Base-by-base conservation (phyloP, 345 rosid species). In the Leavenworthia alabamica region DNA sequence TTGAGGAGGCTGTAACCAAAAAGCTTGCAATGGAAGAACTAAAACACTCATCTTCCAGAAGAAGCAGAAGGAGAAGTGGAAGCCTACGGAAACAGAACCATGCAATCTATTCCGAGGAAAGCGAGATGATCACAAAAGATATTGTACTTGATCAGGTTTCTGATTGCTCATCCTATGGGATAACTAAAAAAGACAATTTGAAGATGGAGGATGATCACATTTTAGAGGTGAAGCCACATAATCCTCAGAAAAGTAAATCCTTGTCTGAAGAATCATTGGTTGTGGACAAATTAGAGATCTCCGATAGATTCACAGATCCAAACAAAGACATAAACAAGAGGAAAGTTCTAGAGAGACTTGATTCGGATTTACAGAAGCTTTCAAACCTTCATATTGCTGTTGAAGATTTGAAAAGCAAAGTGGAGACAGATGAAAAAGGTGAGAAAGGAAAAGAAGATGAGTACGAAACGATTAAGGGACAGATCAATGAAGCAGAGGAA, bases 71-170 rank as follows among this genome's bases (percentile, higher is more conserved):
- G 31, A 64, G 74, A 64, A 76, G 42, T 58, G 71, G 66, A 64
- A 75, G 61, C 51, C 14, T 43, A 14, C 80, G 76, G 77, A 85
- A 73, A 67, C 75, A 50, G 56, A 63, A 69, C 55, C 66, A 57
- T 13, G 86, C 86, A 59, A 78, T 73, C 52, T 67, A 58, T 41
- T 73, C 82, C 65, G 85, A 67, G 43, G 82, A 77, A 55, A 77
- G 57, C 20, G 90, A 77, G 49, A 80, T 84, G 70, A 76, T 85
- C 82, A 84, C 97, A 2, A 94, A 94, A 77, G 99, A 94, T 72
- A 90, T 90, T 51, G 73, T 94, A 68, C 96, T 94, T 1, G 99
- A 94, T 75, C 95, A 94, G 74, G 71, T 79, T 40, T 94, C 97
- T 2, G 99, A 88, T 65, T 78, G 84, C 64, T 87, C 96, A 11